These are phyloP conservation scores for Ceratocystis cubensis DNA, from an alignment of 2,329 filamentous ascomycete species.

Conservation along the genomic window DNA sequence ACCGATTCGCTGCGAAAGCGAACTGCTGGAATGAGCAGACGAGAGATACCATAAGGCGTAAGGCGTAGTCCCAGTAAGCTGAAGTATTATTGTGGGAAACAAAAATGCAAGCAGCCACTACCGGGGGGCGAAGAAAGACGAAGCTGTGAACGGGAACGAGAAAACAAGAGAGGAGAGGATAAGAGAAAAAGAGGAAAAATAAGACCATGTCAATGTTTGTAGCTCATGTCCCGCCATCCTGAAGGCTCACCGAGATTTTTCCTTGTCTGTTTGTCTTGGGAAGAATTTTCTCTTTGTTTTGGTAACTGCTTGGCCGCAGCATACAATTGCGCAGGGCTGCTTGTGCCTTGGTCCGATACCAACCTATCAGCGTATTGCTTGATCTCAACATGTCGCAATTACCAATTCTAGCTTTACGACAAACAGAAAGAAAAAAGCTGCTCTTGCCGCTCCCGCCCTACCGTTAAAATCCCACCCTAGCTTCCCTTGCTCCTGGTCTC, in stretches of 20 bases:
- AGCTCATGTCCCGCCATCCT: neutral
- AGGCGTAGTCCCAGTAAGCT: neutral
- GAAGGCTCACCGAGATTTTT: neutral
- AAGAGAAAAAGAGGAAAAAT: neutral
- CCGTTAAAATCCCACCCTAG: conserved; percentile 13
- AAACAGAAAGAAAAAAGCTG: neutral
- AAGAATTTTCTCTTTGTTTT: neutral
- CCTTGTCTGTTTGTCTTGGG: neutral
- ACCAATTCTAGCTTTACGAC: neutral
- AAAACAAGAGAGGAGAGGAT: neutral
- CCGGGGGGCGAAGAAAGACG: neutral
- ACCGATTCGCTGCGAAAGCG: no score
- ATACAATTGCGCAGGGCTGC: neutral
- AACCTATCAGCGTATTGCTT: neutral
- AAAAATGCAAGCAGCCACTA: conserved; percentile 1
- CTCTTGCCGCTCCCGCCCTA: conserved; percentile 13
- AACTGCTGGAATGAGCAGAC: no score
- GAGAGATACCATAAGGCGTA: neutral
- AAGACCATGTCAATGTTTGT: neutral
- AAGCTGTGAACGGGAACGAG: neutral
- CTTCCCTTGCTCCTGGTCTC: neutral
- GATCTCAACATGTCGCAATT: neutral
- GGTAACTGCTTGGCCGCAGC: neutral
- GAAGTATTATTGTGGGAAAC: neutral
- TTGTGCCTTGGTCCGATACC: neutral